phyloP scores from a whole-genome alignment of 805 yeast genomes.

The Saccharomycopsis malanga region DNA sequence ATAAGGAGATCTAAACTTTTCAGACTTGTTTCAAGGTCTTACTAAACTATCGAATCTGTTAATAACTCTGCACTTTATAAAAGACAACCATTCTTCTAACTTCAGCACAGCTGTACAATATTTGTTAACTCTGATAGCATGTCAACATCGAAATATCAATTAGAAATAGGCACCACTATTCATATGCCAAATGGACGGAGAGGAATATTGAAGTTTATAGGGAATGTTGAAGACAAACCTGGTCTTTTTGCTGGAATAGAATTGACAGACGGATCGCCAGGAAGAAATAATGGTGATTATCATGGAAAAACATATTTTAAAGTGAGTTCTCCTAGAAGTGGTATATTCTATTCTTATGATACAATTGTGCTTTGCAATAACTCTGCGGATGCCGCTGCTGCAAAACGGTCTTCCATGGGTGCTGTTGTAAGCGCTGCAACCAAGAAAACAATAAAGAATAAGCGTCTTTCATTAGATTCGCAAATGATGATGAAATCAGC shows the following conservation, averaged over 20 bases:
- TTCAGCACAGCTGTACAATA: too few relatives aligned
- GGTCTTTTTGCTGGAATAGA: conserved; percentile 89
- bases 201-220: conserved; percentile 66
- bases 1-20: too few relatives aligned
- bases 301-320: conserved; percentile 65
- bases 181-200: conserved; percentile 61
- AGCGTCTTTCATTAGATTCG: conserved; percentile 13
- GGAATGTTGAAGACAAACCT: conserved; percentile 60
- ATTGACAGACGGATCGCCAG: conserved; percentile 51
- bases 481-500: neutral
- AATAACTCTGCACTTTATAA: too few relatives aligned
- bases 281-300: conserved; percentile 82
- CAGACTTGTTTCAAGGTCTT: too few relatives aligned
- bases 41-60: too few relatives aligned
- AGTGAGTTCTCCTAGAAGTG: conserved; percentile 57
- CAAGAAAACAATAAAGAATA: neutral
- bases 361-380: conserved; percentile 22
- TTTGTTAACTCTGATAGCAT: too few relatives aligned
- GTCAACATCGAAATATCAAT: conserved; percentile 2
- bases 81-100: too few relatives aligned
- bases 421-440: neutral
- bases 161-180: conserved; percentile 24
- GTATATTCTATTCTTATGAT: conserved; percentile 63
- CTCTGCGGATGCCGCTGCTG: neutral
- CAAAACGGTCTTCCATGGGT: conserved; percentile 4